These are phyloP conservation scores for Chimonanthus salicifolius DNA, from an alignment of 164 flowering plant genomes.

Conservation along the genomic window DNA sequence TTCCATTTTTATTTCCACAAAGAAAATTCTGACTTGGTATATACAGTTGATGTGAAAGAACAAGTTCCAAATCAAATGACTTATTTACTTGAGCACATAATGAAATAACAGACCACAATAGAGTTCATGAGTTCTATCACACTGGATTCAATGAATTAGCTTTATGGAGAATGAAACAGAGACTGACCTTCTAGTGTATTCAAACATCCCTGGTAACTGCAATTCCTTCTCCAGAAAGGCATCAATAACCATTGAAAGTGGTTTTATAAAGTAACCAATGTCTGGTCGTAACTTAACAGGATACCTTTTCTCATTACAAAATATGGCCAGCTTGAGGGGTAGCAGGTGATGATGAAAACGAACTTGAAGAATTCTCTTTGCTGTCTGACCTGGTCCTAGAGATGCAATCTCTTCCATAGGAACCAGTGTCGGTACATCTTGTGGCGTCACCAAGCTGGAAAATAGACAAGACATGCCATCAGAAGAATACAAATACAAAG, in stretches of 20 bases:
- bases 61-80: too few species aligned
- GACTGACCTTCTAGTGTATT: constrained; percentile 66
- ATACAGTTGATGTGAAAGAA: too few species aligned
- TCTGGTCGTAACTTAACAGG: constrained; percentile 87
- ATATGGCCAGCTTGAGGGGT: constrained; percentile 67
- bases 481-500: neutral
- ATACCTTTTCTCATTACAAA: constrained; percentile 47
- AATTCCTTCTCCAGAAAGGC: constrained; percentile 56
- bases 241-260: constrained; percentile 60
- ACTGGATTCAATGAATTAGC: neutral
- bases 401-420: constrained; percentile 63
- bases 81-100: too few species aligned
- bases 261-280: constrained; percentile 85
- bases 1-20: too few species aligned
- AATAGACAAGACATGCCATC: constrained; percentile 2
- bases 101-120: neutral
- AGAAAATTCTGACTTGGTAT: too few species aligned
- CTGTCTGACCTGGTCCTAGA: constrained; percentile 60
- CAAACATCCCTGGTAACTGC: constrained; percentile 87
- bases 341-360: constrained; percentile 84
- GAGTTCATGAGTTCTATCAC: neutral
- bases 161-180: too few species aligned
- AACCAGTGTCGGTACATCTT: constrained; percentile 47
- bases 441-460: constrained; percentile 39
- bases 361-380: constrained; percentile 48